Percentiles rank a stretch among this genome's conserved stretches.
Conservation (phyloP, 139 green algal species). For the Protoeuglena noctilucae region DNA sequence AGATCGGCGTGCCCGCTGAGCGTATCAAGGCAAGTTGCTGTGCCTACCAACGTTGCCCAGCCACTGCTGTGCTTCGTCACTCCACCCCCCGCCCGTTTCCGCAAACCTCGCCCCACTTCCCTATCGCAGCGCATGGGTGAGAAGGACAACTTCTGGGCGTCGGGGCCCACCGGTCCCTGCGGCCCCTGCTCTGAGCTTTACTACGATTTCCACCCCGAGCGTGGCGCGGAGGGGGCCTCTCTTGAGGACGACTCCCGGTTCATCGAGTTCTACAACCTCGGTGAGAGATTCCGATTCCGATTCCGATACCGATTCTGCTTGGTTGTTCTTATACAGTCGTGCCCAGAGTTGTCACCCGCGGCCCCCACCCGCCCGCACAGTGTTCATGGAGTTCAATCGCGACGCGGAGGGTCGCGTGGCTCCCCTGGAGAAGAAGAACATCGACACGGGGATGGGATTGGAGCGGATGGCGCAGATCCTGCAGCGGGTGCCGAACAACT, state of each 20-base stretch:
- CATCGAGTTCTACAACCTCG: constrained; percentile 68
- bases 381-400: constrained; percentile 74
- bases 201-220: constrained; percentile 82
- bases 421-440: constrained; percentile 70
- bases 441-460: constrained; percentile 88
- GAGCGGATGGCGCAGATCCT: constrained; percentile 91
- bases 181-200: constrained; percentile 93
- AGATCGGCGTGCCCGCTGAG: constrained; percentile 29
- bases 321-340: not conserved
- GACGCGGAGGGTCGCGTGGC: constrained; percentile 37
- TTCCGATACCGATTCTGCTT: not conserved
- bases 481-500: constrained; percentile 74
- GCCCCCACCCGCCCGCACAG: no score
- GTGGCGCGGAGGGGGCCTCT: constrained; percentile 17
- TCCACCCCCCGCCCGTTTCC: not conserved
- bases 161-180: constrained; percentile 70
- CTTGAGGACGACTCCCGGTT: constrained; percentile 60
- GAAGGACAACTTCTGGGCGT: constrained; percentile 89
- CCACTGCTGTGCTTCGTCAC: not conserved
- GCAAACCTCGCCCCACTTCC: no score
- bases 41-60: no score
- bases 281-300: not conserved
- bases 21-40: constrained; percentile 19
- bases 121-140: constrained; percentile 65
- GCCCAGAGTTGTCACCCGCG: not conserved